Base-by-base conservation (phyloP, 2,329 filamentous ascomycete species). In the Ramularia endophylla region DNA sequence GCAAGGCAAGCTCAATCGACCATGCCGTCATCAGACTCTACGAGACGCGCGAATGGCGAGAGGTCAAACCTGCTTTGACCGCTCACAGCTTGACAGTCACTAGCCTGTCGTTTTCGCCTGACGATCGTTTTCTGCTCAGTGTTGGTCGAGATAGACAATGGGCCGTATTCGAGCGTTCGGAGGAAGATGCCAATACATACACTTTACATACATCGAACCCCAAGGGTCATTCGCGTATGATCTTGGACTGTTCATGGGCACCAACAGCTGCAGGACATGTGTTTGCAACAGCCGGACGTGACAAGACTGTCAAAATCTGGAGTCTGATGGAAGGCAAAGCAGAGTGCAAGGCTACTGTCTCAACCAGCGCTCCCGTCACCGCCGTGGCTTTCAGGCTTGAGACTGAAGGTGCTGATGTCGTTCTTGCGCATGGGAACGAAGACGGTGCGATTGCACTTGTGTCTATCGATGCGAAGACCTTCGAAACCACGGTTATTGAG, bases 21-120 rank as follows among this genome's bases (percentile, higher is more conserved):
- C 92, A 98, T 61, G 92, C 92, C 31, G 89, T 97, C 28, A 87
- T 98, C 55, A 80, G 92, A 15, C 65, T 98, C 6, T 97, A 94
- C 59, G 87, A 94, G 60, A 92, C 89, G 9, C 75, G 73, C 25
- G 77, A 78, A 32, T 98, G 92, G 92, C 83, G 87, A 13, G 88
- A 98, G 66, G 70, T 95, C 30, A 81, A 79, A 44, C 89, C 90
- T 2, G 77, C 90, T 0, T 72, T 98, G 20, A 75, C 79, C n/a
- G 84, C 85, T 1, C 92, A 98, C 65, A 80, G 84, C 0, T 73
- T 97, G 40, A 98, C 92, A 0, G 83, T 89, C 17, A 90, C 88
- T 0, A 75, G 85, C 12, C 69, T 98, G 27, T 74, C 81, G 7
- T 98, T 97, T 67, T 89, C 85, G 0, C 58, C 65, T 0, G 83